Evolutionary conservation across 495 filamentous ascomycete species (phyloP), one percentile per base, ranked within the genome.

Genomic region (Tuber borchii): DNA sequence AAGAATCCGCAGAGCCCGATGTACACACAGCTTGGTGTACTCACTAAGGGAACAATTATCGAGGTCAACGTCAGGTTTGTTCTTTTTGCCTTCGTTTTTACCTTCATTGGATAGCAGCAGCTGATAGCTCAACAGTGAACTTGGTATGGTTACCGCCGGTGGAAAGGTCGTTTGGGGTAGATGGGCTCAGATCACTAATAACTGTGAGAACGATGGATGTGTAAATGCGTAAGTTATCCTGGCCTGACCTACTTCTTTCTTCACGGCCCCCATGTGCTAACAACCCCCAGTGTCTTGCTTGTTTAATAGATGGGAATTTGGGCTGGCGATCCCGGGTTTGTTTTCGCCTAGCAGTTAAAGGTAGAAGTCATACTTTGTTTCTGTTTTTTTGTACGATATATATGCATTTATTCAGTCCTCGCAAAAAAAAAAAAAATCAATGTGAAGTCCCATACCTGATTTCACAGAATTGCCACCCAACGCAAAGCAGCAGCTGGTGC

Each of bases 1-100:
- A 98, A 99, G 91, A 99, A 97, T 86, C 95, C 95, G 17, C 93
- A 95, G 86, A 94, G 92, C 83, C 93, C 93, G 2, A 89, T 97
- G 84, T 98, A 93, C 84, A 98, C 96, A 7, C 95, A 97, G 80
- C 87, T 98, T 26, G 95, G 95, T 75, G 95, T 98, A 10, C 83
- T 99, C 79, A 97, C 93, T 43, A 95, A 94, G 86, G 95, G 95
- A 72, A 97, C 95, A 16, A 92, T 97, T 75, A 89, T 97, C 79
- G 95, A 99, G 85, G 94, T 97, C 79, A 98, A 99, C 84, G 94
- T 97, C 22, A 92, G 56, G 56, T 65, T 17, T 34, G 56, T 65
- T 17, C 14, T 19, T 19, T 16, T 34, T 17, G 4, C 26, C 31
- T 34, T 31, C 16, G 12, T 31, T 34, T 65, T 65, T 65, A 34